Conservation (phyloP, 371 early-diverging fungal genomes). For the Sporodiniella umbellata region DNA sequence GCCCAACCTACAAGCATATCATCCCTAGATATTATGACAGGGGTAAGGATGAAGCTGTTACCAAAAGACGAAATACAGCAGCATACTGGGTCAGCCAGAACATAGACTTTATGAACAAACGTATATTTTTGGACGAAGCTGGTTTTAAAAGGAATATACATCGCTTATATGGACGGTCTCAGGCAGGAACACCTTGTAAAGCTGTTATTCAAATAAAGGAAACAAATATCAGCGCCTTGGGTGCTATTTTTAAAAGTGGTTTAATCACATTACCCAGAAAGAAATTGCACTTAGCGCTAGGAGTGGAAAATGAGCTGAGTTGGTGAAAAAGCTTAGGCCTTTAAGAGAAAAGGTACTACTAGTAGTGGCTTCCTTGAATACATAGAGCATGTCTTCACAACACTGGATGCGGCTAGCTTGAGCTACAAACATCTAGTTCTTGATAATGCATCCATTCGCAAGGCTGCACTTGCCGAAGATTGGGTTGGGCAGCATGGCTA, state of each 20-base stretch:
- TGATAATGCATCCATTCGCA: slow-evolving; percentile 9
- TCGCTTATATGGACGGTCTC: slow-evolving; percentile 15
- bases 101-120: slow-evolving; percentile 20
- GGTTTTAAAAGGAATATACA: slow-evolving; percentile 15
- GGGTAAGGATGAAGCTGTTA: slow-evolving; percentile 13
- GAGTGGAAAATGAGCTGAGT: slow-evolving; percentile 2
- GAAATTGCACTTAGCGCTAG: slow-evolving; percentile 3
- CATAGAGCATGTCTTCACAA: slow-evolving; percentile 9
- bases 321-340: slow-evolving; percentile 6
- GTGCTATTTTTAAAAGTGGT: slow-evolving; percentile 7
- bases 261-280: slow-evolving; percentile 14
- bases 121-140: slow-evolving; percentile 17
- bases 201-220: slow-evolving; percentile 12
- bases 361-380: slow-evolving; percentile 4
- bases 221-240: slow-evolving; percentile 10
- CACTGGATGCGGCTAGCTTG: slow-evolving; percentile 2
- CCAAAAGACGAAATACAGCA: slow-evolving; percentile 18
- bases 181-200: slow-evolving; percentile 15
- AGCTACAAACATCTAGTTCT: slow-evolving; percentile 3
- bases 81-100: slow-evolving; percentile 19
- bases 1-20: slow-evolving; percentile 20
- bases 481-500: slow-evolving; percentile 11
- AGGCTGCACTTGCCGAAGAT: slow-evolving; percentile 5
- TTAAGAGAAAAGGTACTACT: slow-evolving; percentile 8
- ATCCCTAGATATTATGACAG: slow-evolving; percentile 18